Evolutionary conservation across 2,329 filamentous ascomycete species (phyloP).

Genomic region (Alternaria rosae): DNA sequence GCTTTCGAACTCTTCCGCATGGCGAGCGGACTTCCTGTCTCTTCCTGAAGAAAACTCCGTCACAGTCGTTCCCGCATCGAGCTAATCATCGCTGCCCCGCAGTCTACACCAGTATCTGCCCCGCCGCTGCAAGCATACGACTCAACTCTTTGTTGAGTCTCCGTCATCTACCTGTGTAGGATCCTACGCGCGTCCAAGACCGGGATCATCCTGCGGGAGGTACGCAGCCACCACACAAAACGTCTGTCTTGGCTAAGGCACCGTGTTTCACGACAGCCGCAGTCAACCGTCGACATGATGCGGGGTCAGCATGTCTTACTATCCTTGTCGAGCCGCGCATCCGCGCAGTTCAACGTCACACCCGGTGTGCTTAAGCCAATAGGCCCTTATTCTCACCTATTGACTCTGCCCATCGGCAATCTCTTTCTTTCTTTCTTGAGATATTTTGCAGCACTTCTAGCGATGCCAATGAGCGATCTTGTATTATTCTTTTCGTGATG

Average conservation of each 20-base stretch:
- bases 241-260: constrained; percentile 2
- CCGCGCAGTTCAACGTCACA: neutral
- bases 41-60: constrained; percentile 28
- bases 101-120: neutral
- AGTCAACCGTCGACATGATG: constrained; percentile 4
- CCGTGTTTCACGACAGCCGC: constrained; percentile 8
- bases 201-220: neutral
- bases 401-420: neutral
- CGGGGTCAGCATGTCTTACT: constrained; percentile 9
- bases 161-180: constrained; percentile 2
- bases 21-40: constrained; percentile 55
- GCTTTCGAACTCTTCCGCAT: constrained; percentile 59
- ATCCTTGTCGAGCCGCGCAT: constrained; percentile 1
- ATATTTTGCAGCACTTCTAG: neutral
- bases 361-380: neutral
- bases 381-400: too few relatives aligned
- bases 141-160: neutral
- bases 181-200: constrained; percentile 3
- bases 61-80: neutral
- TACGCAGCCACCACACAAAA: neutral
- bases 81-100: neutral
- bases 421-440: neutral
- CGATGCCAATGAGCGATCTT: neutral
- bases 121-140: constrained; percentile 9
- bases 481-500: neutral